Base-by-base conservation (phyloP, 2,329 filamentous ascomycete species). In the Didymellaceae sp. region DNA sequence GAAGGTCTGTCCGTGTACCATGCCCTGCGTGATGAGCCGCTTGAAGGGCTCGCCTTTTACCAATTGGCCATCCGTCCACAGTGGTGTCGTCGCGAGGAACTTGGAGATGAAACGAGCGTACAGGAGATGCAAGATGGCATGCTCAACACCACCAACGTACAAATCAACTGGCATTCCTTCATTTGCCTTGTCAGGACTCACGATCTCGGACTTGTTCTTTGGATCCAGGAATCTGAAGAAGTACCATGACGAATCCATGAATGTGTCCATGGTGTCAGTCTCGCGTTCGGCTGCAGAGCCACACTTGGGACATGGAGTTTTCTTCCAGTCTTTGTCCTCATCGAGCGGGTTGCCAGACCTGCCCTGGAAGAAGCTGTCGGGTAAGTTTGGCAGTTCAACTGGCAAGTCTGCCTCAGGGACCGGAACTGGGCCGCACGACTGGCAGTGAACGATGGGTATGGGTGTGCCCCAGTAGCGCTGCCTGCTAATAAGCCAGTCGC, bases 191-290 rank as follows among this genome's bases (percentile, higher is more conserved):
- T 79, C 74, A n/a, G 84, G 74, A 1, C 84, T 85, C 57, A 95
- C 86, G 0, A 85, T 85, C 11, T 77, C 70, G 2, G 80, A 65
- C 11, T 77, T 59, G 59, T 94, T 92, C 14, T 85, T 77, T 1
- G 88, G 78, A 62, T 95, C 90, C 21, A 86, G 74, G 62, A 91
- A 96, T 10, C 90, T 84, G 75, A 92, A 85, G 66, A 87, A 96
- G 72, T 96, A 96, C 91, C 91, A 96, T 45, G 91, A 95, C 1
- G 91, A 96, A 74, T 96, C 91, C 54, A 96, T 91, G 74, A 96
- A 96, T 0, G 91, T 96, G 71, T 96, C 91, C 91, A 96, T 96
- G 2, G 91, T 96, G 70, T 96, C 91, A 0, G 91, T 96, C 58
- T 96, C 91, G 57, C 91, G 83, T 68, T 85, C 88, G 6, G 90